Conservation (phyloP, 176 grass and related monocot species). For the Raddia distichophylla region DNA sequence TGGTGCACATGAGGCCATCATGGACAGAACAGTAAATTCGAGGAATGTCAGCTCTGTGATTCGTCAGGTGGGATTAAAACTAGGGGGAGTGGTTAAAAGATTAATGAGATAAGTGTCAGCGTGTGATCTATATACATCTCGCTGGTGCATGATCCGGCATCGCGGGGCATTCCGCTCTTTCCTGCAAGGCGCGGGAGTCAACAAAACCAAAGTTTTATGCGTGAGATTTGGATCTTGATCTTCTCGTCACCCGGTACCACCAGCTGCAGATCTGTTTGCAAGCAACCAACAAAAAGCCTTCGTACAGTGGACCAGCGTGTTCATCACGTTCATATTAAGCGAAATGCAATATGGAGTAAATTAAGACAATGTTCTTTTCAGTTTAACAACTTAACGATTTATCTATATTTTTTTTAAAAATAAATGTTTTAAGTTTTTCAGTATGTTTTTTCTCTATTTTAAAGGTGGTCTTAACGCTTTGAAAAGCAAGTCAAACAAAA, state of each 20-base stretch:
- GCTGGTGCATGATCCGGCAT: neutral
- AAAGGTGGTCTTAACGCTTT: too few relatives aligned
- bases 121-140: neutral
- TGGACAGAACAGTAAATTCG: constrained; percentile 30
- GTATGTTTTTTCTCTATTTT: too few relatives aligned
- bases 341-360: neutral
- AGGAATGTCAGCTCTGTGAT: constrained; percentile 42
- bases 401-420: too few relatives aligned
- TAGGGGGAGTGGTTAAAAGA: neutral
- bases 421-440: too few relatives aligned
- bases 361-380: neutral
- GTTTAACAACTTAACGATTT: too few relatives aligned
- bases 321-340: too few relatives aligned
- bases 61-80: constrained; percentile 12
- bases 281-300: constrained; percentile 12
- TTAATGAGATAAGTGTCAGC: neutral
- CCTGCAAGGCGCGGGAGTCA: neutral
- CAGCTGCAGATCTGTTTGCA: constrained; percentile 35
- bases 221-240: constrained; percentile 26
- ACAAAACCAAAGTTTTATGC: neutral
- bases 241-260: neutral
- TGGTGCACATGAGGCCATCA: neutral
- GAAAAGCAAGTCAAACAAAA: too few relatives aligned
- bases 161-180: neutral
- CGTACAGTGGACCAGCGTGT: neutral